Evolutionary conservation across 31 red algal genomes (phyloP).

Genomic region (Odonthalia washingtoniensis): DNA sequence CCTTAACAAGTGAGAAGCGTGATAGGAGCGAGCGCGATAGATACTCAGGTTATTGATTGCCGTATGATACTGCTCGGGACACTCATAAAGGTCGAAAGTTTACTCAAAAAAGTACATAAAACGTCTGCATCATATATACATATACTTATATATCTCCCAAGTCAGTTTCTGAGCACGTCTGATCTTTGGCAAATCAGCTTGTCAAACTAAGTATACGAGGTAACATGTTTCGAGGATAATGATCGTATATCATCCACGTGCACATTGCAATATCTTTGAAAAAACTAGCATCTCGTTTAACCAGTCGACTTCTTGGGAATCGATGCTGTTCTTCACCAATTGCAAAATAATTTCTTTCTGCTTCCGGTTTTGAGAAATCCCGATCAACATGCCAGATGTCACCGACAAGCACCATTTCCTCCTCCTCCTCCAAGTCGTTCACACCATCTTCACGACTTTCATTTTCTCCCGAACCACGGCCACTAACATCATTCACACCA

Average conservation of each 20-base stretch:
- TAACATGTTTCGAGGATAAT: slow-evolving; percentile 19
- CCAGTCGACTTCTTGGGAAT: background rate
- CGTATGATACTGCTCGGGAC: no score
- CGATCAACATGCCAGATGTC: slow-evolving; percentile 55
- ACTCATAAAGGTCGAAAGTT: no score
- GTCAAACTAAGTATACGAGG: no score
- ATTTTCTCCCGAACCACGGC: background rate
- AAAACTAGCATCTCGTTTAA: slow-evolving; percentile 1
- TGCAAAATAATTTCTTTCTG: no score
- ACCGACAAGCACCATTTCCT: slow-evolving; percentile 61
- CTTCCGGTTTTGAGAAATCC: slow-evolving; percentile 31
- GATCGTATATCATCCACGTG: slow-evolving; percentile 44
- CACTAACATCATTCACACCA: background rate
- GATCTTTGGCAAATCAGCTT: no score
- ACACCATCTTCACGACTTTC: background rate
- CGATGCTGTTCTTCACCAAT: background rate
- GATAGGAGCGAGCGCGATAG: no score
- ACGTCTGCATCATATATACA: no score
- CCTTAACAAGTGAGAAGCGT: no score
- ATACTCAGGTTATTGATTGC: no score
- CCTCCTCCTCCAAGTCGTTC: background rate
- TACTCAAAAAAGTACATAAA: no score
- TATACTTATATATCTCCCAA: no score
- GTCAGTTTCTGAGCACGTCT: no score
- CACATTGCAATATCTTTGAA: slow-evolving; percentile 38